Conservation (phyloP, 1,284 basidiomycete species). For the Peniophora sp. region DNA sequence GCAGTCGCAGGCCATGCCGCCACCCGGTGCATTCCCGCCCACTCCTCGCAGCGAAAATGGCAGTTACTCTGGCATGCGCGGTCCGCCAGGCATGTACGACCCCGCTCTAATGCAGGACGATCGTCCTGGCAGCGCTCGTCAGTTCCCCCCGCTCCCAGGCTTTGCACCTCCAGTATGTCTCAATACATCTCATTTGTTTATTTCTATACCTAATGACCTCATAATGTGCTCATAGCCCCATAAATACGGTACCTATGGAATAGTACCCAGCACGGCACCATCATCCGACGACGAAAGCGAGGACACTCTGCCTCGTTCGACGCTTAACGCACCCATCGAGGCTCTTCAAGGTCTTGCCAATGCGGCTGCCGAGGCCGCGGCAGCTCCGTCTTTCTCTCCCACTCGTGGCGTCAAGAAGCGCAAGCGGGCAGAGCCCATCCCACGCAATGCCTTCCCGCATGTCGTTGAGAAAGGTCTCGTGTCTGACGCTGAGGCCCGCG, state of each 20-base stretch:
- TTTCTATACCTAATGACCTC: constrained; percentile 3
- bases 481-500: constrained; percentile 67
- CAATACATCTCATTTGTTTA: constrained; percentile 2
- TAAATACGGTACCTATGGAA: constrained; percentile 87
- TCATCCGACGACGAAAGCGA: constrained; percentile 87
- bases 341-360: constrained; percentile 89
- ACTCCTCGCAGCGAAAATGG: constrained; percentile 14
- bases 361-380: constrained; percentile 87
- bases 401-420: constrained; percentile 70
- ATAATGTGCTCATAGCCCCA: constrained; percentile 47
- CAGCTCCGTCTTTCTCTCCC: constrained; percentile 43
- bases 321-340: constrained; percentile 86
- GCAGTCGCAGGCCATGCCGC: constrained; percentile 39
- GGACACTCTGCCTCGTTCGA: constrained; percentile 73
- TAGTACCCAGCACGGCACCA: constrained; percentile 70
- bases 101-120: constrained; percentile 15
- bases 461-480: constrained; percentile 84
- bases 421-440: constrained; percentile 80
- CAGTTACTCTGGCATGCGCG: constrained; percentile 14
- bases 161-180: constrained; percentile 77
- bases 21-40: constrained; percentile 19
- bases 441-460: constrained; percentile 77
- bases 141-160: constrained; percentile 79
- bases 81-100: constrained; percentile 20
- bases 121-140: constrained; percentile 7